phyloP scores from a whole-genome alignment of 768 basidiomycete species.

The Xerocomellus intermedius region DNA sequence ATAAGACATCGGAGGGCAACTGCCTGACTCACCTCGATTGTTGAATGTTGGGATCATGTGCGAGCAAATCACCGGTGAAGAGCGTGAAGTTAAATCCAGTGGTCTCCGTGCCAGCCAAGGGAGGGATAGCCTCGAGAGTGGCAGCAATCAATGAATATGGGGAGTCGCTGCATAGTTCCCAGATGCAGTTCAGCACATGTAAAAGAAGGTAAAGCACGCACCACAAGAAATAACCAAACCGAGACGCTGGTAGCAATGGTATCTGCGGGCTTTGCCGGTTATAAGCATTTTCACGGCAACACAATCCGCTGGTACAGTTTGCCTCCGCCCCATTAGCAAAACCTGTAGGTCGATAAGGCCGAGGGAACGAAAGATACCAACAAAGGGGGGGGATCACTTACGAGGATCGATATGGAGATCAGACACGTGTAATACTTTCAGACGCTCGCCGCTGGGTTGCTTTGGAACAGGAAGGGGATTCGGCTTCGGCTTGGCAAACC shows the following conservation, averaged over 20 bases:
- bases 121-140: constrained; percentile 65
- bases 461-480: constrained; percentile 58
- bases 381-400: constrained; percentile 27
- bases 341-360: constrained; percentile 38
- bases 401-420: constrained; percentile 77
- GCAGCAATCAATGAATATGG: constrained; percentile 60
- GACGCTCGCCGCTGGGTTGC: constrained; percentile 57
- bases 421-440: constrained; percentile 76
- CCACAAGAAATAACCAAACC: constrained; percentile 67
- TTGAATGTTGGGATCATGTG: constrained; percentile 68
- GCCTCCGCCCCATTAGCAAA: constrained; percentile 70
- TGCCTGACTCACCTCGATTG: constrained; percentile 48
- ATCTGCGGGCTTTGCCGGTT: constrained; percentile 50
- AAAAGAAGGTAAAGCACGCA: constrained; percentile 16
- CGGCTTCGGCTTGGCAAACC: constrained; percentile 80
- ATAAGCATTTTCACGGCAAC: constrained; percentile 58
- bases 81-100: constrained; percentile 64
- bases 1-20: background rate
- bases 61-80: constrained; percentile 73
- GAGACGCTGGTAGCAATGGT: constrained; percentile 58
- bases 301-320: constrained; percentile 65
- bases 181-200: background rate
- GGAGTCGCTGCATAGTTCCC: constrained; percentile 46
- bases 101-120: constrained; percentile 56
- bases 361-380: background rate